Evolutionary conservation across 2,329 filamentous ascomycete species (phyloP), one percentile per base, ranked within the genome.

Genomic region (Apiospora aurea): DNA sequence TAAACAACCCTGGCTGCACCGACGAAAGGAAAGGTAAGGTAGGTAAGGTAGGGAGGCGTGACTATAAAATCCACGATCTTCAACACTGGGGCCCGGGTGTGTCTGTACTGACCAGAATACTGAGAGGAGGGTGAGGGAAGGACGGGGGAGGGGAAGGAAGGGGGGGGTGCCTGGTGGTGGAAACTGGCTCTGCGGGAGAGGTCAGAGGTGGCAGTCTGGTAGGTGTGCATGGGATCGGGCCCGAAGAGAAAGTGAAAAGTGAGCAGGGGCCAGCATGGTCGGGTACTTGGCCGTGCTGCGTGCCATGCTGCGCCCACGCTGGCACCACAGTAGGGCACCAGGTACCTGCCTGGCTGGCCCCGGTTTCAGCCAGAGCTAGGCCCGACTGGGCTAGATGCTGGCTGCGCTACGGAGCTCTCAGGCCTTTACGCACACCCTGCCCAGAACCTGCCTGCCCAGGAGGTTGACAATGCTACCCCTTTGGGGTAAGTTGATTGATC

Each of bases 1-100:
- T 41, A n/a, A 67, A 34, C 69, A 49, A 72, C 71, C 68, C 68
- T 43, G 67, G 71, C 69, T 69, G 46, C 46, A 68, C 67, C 69
- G 67, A 67, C 70, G 69, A 70, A 69, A 64, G 57, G 57, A 64
- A 64, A 64, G 67, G 66, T 44, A 68, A 57, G 67, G 67, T 46
- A 64, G 67, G 66, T 44, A 68, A 57, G 67, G 67, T 46, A 68
- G 43, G 67, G 67, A 68, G 43, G 43, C 67, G 43, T 68, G 43
- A 68, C 67, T 68, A 46, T 49, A 46, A 46, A 68, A 68, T 49
- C 67, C 67, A 68, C 46, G 57, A 64, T 64, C 57, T 64, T 64
- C 57, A 64, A 64, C 57, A 64, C 57, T 64, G 57, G 57, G 57
- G 57, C 57, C 57, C 57, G 57, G 57, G 57, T 64, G 57, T 64